A percentile compares a stretch with the other conserved stretches of the same genome.
phyloP scores from a whole-genome alignment of 208 protist genomes.

The Wallacemonas sp. region DNA sequence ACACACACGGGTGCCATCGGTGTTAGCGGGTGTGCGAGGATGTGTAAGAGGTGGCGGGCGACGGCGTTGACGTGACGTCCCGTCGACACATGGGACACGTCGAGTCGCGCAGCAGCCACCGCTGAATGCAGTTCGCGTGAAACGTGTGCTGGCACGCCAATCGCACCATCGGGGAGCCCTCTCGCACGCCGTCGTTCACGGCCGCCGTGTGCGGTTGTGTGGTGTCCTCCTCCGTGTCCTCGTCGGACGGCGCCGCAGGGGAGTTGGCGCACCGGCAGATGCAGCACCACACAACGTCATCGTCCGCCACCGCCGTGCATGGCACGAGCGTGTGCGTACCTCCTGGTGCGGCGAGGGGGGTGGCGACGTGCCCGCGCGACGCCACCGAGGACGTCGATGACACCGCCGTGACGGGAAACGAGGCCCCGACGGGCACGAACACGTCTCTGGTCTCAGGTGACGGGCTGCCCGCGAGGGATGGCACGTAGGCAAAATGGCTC shows the following conservation, averaged over 20 bases:
- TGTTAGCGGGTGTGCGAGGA: neutral
- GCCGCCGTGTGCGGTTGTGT: neutral
- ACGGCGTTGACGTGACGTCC: conserved; percentile 8
- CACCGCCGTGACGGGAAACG: neutral
- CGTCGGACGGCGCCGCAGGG: neutral
- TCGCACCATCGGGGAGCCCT: conserved; percentile 42
- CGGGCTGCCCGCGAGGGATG: neutral
- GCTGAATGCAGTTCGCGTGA: conserved; percentile 69
- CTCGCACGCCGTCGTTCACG: conserved; percentile 16
- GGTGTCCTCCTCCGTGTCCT: neutral
- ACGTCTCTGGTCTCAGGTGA: neutral
- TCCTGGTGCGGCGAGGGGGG: neutral
- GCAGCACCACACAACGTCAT: neutral
- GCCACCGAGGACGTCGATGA: neutral
- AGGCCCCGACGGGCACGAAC: conserved; percentile 1
- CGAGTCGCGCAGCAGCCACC: conserved; percentile 53
- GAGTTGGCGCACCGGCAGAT: conserved; percentile 8
- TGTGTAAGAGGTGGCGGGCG: neutral
- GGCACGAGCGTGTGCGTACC: conserved; percentile 1
- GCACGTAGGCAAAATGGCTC: neutral
- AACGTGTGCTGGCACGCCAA: conserved; percentile 57
- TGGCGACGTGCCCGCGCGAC: neutral
- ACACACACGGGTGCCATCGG: neutral
- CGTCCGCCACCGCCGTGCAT: neutral
- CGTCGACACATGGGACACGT: conserved; percentile 60